These are phyloP conservation scores for Apiospora kogelbergensis DNA, from an alignment of 2,329 filamentous ascomycete species.

Conservation along the genomic window DNA sequence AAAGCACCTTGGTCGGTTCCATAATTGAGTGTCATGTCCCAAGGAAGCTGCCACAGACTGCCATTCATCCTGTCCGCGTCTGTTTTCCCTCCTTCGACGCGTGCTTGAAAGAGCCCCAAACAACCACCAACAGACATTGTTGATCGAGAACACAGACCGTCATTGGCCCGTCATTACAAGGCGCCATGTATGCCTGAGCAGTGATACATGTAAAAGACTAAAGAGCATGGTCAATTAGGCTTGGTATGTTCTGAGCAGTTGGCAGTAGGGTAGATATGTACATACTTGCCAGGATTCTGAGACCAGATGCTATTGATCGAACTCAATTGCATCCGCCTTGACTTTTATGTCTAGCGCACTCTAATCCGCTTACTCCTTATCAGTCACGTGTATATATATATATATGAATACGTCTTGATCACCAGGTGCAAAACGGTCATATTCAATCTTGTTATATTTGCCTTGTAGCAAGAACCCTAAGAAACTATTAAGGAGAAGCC, in stretches of 20 bases:
- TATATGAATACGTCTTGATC: no score
- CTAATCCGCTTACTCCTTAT: no score
- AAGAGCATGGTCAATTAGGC: neutral
- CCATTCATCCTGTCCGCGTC: neutral
- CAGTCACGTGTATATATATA: neutral
- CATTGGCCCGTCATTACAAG: neutral
- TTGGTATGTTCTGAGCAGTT: neutral
- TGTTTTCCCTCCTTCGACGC: neutral
- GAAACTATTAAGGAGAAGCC: conserved; percentile 2
- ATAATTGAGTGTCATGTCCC: neutral
- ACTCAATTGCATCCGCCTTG: neutral
- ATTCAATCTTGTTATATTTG: neutral
- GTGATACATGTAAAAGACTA: neutral
- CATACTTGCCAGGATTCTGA: neutral
- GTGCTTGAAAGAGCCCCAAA: neutral
- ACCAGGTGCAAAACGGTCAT: neutral
- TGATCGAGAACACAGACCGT: neutral
- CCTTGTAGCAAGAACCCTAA: neutral
- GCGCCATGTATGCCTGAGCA: neutral
- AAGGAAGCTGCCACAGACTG: neutral
- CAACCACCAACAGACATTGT: neutral
- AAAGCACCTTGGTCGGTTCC: neutral
- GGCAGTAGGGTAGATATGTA: neutral
- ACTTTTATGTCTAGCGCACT: neutral
- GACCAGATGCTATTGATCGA: neutral